phyloP scores from a whole-genome alignment of 192 early-diverging fungal species.

The Neocallimastix lanati region DNA sequence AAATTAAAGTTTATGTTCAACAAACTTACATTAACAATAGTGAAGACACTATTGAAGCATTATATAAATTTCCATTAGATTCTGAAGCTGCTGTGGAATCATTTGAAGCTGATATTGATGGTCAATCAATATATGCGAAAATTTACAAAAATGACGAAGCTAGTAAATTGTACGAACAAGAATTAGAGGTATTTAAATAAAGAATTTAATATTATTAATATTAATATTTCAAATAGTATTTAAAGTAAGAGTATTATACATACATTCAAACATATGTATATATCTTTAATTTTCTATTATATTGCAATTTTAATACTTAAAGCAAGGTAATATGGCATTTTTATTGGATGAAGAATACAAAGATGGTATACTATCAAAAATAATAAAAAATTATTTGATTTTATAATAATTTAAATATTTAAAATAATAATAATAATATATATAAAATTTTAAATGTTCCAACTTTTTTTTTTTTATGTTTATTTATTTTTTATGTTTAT shows the following conservation, averaged over 20 bases:
- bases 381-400: too few species aligned
- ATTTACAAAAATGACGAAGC: slow-evolving; percentile 11
- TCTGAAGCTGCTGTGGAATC: slow-evolving; percentile 9
- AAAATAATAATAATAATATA: too few species aligned
- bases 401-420: too few species aligned
- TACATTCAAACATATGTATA: too few species aligned
- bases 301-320: too few species aligned
- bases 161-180: slow-evolving; percentile 2
- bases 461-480: not conserved
- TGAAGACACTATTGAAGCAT: not conserved
- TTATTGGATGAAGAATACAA: slow-evolving; percentile 2
- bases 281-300: too few species aligned
- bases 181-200: not conserved
- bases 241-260: too few species aligned
- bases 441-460: too few species aligned
- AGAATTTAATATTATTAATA: too few species aligned
- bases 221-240: too few species aligned
- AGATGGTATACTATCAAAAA: slow-evolving; percentile 3
- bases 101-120: slow-evolving; percentile 13
- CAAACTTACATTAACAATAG: slow-evolving; percentile 2
- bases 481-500: not conserved
- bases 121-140: slow-evolving; percentile 1
- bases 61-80: slow-evolving; percentile 8
- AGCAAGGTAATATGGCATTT: slow-evolving; percentile 5
- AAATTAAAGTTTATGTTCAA: not conserved